Conservation (phyloP, 75 land plant genomes). For the Picea glauca region DNA sequence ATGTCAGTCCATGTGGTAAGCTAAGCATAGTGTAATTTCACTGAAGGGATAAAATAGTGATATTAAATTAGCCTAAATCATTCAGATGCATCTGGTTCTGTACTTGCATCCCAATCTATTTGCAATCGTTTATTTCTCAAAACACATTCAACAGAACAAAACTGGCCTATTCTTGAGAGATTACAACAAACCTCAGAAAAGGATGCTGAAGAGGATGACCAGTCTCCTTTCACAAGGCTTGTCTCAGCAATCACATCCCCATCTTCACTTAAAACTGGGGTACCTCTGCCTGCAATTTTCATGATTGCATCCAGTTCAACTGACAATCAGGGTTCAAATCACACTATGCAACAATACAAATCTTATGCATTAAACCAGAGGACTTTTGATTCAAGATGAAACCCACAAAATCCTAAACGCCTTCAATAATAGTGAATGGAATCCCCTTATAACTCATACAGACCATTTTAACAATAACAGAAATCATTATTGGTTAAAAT, state of each 20-base stretch:
- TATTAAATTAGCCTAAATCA: neutral
- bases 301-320: conserved; percentile 5
- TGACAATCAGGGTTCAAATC: neutral
- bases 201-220: conserved; percentile 21
- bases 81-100: neutral
- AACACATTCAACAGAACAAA: neutral
- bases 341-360: neutral
- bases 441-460: neutral
- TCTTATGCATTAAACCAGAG: neutral
- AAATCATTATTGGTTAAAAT: neutral
- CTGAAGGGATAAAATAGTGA: neutral
- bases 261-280: conserved; percentile 85
- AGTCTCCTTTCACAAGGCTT: conserved; percentile 18
- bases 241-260: conserved; percentile 43
- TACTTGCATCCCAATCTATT: neutral
- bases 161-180: neutral
- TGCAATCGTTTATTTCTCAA: neutral
- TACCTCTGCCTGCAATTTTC: conserved; percentile 36
- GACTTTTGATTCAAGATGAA: neutral
- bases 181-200: conserved; percentile 33
- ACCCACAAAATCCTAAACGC: neutral
- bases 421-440: neutral
- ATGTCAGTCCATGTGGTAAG: neutral
- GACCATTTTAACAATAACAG: neutral
- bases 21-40: neutral